Percentiles rank a stretch among this genome's conserved stretches.
phyloP scores from a whole-genome alignment of 2,329 filamentous ascomycete genomes.

The Cordyceps javanica region DNA sequence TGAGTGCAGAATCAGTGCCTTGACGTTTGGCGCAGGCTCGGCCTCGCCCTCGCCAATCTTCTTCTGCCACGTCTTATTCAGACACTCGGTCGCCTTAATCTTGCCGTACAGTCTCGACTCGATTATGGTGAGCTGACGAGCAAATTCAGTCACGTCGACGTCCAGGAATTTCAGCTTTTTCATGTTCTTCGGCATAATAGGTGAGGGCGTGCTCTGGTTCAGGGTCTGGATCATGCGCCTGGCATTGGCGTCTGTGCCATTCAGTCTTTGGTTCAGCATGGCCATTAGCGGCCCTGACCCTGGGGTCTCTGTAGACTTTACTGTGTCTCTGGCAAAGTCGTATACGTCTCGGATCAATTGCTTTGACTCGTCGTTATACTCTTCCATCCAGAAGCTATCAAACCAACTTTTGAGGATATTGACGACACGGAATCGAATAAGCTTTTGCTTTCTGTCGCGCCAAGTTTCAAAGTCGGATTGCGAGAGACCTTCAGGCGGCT shows the following conservation, averaged over 20 bases:
- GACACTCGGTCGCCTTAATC: conserved; percentile 90
- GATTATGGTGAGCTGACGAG: conserved; percentile 94
- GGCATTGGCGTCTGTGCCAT: conserved; percentile 78
- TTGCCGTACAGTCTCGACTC: conserved; percentile 92
- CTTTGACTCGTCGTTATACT: conserved; percentile 74
- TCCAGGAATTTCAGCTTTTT: conserved; percentile 98
- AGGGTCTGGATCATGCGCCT: conserved; percentile 84
- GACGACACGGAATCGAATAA: conserved; percentile 90
- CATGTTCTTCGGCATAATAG: conserved; percentile 98
- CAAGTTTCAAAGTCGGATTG: conserved; percentile 75
- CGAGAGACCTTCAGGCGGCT: conserved; percentile 77
- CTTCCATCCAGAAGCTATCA: conserved; percentile 98
- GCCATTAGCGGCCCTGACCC: conserved; percentile 79
- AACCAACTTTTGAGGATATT: conserved; percentile 99
- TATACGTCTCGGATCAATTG: conserved; percentile 84
- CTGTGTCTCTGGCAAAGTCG: conserved; percentile 83
- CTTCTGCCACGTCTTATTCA: conserved; percentile 99
- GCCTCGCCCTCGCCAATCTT: conserved; percentile 76
- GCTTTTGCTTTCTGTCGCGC: conserved; percentile 92
- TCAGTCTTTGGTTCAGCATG: conserved; percentile 80
- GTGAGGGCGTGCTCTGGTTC: conserved; percentile 72
- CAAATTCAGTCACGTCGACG: conserved; percentile 93
- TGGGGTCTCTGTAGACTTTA: conserved; percentile 89
- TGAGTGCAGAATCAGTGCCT: conserved; percentile 92
- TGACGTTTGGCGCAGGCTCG: conserved; percentile 88